A percentile compares a stretch with the other conserved stretches of the same genome.
Evolutionary conservation across 768 basidiomycete species (phyloP).

Genomic region (Russula dissimulans): DNA sequence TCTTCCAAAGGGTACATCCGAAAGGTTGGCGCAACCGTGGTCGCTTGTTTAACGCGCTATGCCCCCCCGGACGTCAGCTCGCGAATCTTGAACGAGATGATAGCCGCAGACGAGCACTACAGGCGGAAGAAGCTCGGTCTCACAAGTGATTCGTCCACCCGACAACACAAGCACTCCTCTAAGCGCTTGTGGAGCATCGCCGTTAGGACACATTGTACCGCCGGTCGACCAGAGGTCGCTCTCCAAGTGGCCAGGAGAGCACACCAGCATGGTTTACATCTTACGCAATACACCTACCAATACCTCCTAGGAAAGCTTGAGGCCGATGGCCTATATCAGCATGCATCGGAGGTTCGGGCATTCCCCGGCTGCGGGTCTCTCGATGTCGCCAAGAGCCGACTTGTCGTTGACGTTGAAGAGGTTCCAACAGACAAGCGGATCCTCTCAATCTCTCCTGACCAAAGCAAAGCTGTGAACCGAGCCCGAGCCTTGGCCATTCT

Average conservation of each 20-base stretch:
- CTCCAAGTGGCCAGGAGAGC: constrained; percentile 37
- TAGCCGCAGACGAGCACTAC: constrained; percentile 24
- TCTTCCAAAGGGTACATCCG: constrained; percentile 38
- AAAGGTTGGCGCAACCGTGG: constrained; percentile 10
- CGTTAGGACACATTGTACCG: constrained; percentile 33
- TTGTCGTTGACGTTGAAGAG: background rate
- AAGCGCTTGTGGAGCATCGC: constrained; percentile 29
- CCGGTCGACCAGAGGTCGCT: constrained; percentile 34
- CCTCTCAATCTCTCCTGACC: background rate
- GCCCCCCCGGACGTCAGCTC: constrained; percentile 28
- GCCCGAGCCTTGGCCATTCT: constrained; percentile 4
- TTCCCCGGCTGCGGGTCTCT: background rate
- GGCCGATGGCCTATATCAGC: constrained; percentile 2
- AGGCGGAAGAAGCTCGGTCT: background rate
- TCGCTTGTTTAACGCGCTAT: constrained; percentile 38
- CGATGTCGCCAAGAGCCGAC: constrained; percentile 4
- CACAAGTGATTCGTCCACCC: background rate
- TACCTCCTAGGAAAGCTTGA: constrained; percentile 25
- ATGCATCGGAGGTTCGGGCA: background rate
- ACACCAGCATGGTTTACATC: constrained; percentile 21
- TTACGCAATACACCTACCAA: constrained; percentile 32
- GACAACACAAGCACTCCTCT: constrained; percentile 1
- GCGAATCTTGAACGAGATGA: constrained; percentile 32
- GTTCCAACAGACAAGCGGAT: background rate
- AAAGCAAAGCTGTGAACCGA: background rate